A percentile compares a stretch with the other conserved stretches of the same genome.
phyloP scores from a whole-genome alignment of 1,139 yeast species.

The Blastobotrys apis region DNA sequence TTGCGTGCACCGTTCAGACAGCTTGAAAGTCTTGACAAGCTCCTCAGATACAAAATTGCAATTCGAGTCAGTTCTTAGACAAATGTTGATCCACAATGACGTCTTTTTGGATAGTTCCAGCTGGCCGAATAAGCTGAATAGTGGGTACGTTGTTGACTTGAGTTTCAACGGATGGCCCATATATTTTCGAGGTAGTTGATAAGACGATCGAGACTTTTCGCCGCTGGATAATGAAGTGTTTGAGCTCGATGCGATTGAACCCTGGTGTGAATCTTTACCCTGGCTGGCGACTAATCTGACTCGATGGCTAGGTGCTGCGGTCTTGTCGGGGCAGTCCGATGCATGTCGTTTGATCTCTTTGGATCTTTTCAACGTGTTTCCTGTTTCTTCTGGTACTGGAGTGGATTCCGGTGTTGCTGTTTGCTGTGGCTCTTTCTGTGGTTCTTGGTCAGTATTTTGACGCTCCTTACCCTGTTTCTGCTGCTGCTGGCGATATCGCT shows the following conservation, averaged over 20 bases:
- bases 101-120: background rate
- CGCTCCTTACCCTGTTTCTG: too few relatives aligned
- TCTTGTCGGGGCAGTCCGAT: too few relatives aligned
- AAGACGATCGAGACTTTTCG: background rate
- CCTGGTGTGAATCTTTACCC: too few relatives aligned
- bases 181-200: background rate
- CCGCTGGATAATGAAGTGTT: background rate
- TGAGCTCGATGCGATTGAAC: conserved; percentile 4
- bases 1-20: background rate
- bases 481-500: too few relatives aligned
- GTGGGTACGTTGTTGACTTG: conserved; percentile 1
- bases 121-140: conserved; percentile 8
- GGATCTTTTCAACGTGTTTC: background rate
- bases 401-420: too few relatives aligned
- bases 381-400: too few relatives aligned
- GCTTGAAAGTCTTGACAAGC: conserved; percentile 3
- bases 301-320: too few relatives aligned
- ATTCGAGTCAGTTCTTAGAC: conserved; percentile 6
- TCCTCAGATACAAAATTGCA: conserved; percentile 9
- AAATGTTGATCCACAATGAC: conserved; percentile 10
- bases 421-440: too few relatives aligned
- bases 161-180: conserved; percentile 11
- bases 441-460: too few relatives aligned
- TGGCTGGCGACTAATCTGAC: too few relatives aligned
- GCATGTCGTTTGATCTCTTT: conserved; percentile 4